Conservation (phyloP, 2,329 filamentous ascomycete genomes). For the Curvularia spicifera region DNA sequence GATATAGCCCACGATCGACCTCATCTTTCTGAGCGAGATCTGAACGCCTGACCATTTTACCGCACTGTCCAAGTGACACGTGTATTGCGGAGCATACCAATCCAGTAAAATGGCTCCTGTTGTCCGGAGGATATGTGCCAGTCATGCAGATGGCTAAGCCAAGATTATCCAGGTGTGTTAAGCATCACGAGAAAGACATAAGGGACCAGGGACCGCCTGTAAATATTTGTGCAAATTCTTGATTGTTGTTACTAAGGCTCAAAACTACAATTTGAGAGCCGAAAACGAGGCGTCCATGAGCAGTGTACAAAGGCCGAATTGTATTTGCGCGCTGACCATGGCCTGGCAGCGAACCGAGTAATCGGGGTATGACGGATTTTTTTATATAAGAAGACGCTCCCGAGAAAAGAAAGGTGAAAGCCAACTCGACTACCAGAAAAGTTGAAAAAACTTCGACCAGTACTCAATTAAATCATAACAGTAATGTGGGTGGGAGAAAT, state of each 20-base stretch:
- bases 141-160: neutral
- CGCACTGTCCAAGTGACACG: neutral
- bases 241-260: conserved; percentile 27
- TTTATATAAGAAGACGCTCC: conserved; percentile 24
- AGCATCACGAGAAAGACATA: neutral
- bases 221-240: conserved; percentile 16
- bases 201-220: neutral
- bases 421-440: conserved; percentile 20
- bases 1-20: conserved; percentile 1
- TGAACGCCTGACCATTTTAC: neutral
- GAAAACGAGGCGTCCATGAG: conserved; percentile 18
- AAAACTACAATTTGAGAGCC: conserved; percentile 22
- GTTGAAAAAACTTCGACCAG: conserved; percentile 18
- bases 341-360: conserved; percentile 16
- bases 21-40: conserved; percentile 5
- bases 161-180: neutral
- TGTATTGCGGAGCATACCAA: neutral
- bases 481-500: conserved; percentile 6
- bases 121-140: neutral
- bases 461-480: conserved; percentile 19
- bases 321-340: conserved; percentile 12
- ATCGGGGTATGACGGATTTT: conserved; percentile 8
- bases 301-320: conserved; percentile 35
- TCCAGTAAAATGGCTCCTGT: neutral
- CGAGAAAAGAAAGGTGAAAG: conserved; percentile 23